These are phyloP conservation scores for Agaricus blazei DNA, from an alignment of 768 basidiomycete genomes.

Conservation along the genomic window DNA sequence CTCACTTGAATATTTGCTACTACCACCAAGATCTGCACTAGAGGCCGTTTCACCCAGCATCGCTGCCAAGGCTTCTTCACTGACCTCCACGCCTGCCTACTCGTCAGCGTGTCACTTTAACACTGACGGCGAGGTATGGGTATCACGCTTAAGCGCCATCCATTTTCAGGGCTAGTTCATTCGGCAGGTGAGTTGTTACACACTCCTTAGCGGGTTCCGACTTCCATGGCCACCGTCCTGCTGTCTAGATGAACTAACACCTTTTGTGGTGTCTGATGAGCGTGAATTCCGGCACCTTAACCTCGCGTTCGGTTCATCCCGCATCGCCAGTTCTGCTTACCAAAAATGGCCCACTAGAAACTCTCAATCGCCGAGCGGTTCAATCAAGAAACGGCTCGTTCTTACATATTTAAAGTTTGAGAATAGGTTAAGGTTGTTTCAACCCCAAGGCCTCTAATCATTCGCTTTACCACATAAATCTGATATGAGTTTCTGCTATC, in stretches of 20 bases:
- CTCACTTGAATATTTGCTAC: slow-evolving; percentile 87
- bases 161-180: slow-evolving; percentile 90
- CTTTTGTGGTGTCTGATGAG: slow-evolving; percentile 83
- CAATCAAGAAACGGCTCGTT: slow-evolving; percentile 41
- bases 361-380: too few species aligned
- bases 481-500: slow-evolving; percentile 51
- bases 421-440: slow-evolving; percentile 55
- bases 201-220: slow-evolving; percentile 77
- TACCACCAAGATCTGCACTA: slow-evolving; percentile 87
- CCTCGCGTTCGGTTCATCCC: too few species aligned
- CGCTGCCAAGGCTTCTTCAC: slow-evolving; percentile 76
- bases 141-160: slow-evolving; percentile 85
- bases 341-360: too few species aligned
- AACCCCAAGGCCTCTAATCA: slow-evolving; percentile 71
- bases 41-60: slow-evolving; percentile 57
- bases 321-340: too few species aligned
- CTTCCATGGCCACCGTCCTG: slow-evolving; percentile 86
- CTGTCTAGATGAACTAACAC: slow-evolving; percentile 75
- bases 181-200: slow-evolving; percentile 27
- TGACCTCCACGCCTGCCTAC: slow-evolving; percentile 74
- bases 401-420: slow-evolving; percentile 62
- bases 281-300: slow-evolving; percentile 17
- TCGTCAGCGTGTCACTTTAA: slow-evolving; percentile 67
- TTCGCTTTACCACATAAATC: slow-evolving; percentile 75
- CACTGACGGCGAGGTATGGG: slow-evolving; percentile 79